A percentile compares a stretch with the other conserved stretches of the same genome.
phyloP scores from a whole-genome alignment of 108 stramenopile genomes.

The Seminavis robusta region DNA sequence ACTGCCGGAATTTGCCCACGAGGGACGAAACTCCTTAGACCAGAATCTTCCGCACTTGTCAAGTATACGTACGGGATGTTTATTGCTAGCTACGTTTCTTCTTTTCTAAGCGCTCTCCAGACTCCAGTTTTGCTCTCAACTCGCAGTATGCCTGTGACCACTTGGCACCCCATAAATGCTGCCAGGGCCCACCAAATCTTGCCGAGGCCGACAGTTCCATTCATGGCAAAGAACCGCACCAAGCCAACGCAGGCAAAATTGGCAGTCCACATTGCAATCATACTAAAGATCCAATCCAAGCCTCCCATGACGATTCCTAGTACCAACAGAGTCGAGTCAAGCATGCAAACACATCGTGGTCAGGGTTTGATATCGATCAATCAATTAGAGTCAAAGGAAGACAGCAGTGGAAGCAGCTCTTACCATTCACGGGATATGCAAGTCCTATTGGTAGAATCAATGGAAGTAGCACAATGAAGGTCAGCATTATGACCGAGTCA shows the following conservation, averaged over 20 bases:
- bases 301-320: conserved; percentile 93
- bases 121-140: conserved; percentile 71
- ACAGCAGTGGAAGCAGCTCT: no score
- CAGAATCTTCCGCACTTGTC: no score
- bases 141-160: conserved; percentile 61
- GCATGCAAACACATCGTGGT: no score
- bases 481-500: not conserved
- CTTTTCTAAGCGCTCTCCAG: conserved; percentile 43
- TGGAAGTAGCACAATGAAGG: not conserved
- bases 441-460: conserved; percentile 65
- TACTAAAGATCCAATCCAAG: conserved; percentile 87
- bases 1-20: no score
- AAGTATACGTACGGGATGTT: no score
- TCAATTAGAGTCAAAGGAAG: no score
- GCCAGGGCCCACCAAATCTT: conserved; percentile 89
- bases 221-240: conserved; percentile 39
- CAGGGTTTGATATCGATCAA: no score
- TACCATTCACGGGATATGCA: conserved; percentile 94
- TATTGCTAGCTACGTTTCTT: no score
- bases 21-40: no score
- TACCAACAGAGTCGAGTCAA: no score
- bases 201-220: conserved; percentile 28
- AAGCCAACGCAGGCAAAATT: conserved; percentile 76
- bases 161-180: conserved; percentile 84
- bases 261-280: conserved; percentile 89